Base-by-base conservation (phyloP, 2,329 filamentous ascomycete genomes). In the Colletotrichum musicola region DNA sequence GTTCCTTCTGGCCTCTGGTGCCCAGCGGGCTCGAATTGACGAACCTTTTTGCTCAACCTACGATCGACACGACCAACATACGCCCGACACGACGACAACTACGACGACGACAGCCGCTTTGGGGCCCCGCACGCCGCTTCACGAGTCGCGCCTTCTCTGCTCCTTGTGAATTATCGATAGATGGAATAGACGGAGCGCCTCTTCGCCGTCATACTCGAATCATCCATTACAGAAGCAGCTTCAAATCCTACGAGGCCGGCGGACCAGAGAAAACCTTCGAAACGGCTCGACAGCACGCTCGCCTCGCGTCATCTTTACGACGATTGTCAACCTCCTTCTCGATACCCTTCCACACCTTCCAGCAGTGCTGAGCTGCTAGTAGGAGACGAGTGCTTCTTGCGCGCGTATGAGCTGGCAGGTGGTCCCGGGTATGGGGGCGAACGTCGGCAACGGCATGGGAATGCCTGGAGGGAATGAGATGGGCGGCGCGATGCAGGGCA, bases 401-500 rank as follows among this genome's bases (percentile, higher is more conserved):
- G 66, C 69, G 66, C 67, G 59, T 65, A 80, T 80, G 78, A 80
- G 77, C 72, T 80, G 78, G 78, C 76, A 77, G 75, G 75, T 78
- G 62, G 72, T 74, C 63, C 75, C 77, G 55, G 75, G 75, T 64
- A 83, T 84, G 82, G 81, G 79, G 72, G 77, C 78, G 64, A 80
- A 78, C 70, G 77, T 77, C 64, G 80, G 80, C 59, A 80, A 80
- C 72, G 80, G 79, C 67, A 72, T 79, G 55, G 76, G 76, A 59
- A 64, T 59, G 25, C 69, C 72, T 74, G 78, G 78, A 74, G 82
- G 80, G 71, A 82, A 82, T 77, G 82, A 82, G 77, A 80, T 83
- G 74, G 78, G 79, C 72, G 81, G 81, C 68, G 80, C 78, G 77
- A 83, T 82, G 81, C 82, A 82, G 76, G 77, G 80, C 73, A 81